A percentile compares a stretch with the other conserved stretches of the same genome.
phyloP scores from a whole-genome alignment of 2,329 filamentous ascomycete species.

The Trichothecium sympodiale region DNA sequence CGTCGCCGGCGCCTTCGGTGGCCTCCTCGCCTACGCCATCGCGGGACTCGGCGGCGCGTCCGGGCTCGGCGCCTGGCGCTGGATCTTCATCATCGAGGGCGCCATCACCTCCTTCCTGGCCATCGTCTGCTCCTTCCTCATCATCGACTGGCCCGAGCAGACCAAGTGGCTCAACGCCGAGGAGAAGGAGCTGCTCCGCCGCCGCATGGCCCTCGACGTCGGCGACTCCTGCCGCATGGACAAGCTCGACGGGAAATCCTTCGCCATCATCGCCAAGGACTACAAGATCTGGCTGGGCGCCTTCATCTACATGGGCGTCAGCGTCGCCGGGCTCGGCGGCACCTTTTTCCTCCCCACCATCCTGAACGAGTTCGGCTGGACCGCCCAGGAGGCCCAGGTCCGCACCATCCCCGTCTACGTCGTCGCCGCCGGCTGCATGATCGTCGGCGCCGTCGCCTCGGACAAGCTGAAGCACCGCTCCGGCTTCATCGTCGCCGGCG shows the following conservation, averaged over 20 bases:
- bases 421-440: constrained; percentile 18
- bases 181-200: constrained; percentile 22
- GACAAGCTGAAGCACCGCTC: constrained; percentile 41
- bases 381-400: constrained; percentile 20
- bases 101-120: constrained; percentile 24
- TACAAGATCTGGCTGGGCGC: constrained; percentile 25
- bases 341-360: constrained; percentile 28
- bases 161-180: constrained; percentile 22
- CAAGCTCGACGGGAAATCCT: constrained; percentile 22
- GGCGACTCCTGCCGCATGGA: constrained; percentile 37
- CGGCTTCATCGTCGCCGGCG: constrained; percentile 39
- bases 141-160: constrained; percentile 26
- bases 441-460: constrained; percentile 29
- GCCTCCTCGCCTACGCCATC: constrained; percentile 32
- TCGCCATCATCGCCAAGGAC: constrained; percentile 33
- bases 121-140: constrained; percentile 21
- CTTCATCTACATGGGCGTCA: constrained; percentile 23
- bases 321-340: constrained; percentile 33
- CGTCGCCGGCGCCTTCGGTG: constrained; percentile 30
- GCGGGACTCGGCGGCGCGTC: constrained; percentile 29
- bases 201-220: constrained; percentile 19
- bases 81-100: constrained; percentile 45
- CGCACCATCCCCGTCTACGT: constrained; percentile 25
- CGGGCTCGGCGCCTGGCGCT: constrained; percentile 32
- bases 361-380: constrained; percentile 22